Evolutionary conservation across 805 yeast species (phyloP), one percentile per base, ranked within the genome.

Genomic region (Kodamaea sagamina): DNA sequence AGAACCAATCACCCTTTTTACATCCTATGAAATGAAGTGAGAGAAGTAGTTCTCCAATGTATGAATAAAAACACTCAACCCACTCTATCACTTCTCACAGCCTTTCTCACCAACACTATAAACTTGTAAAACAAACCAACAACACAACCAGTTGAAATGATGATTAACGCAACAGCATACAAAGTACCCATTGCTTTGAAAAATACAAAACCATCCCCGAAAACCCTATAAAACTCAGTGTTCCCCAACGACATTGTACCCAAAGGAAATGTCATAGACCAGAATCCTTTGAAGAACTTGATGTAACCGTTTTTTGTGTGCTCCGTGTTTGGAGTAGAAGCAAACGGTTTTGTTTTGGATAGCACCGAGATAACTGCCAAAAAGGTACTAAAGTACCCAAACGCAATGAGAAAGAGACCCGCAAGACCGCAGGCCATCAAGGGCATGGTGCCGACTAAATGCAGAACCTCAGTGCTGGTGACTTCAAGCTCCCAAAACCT

Each of bases 261-360:
- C 51, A 88, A 55, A 3, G 96, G 97, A 81, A 89, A 89, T 48
- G 96, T 85, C 71, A 86, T 77, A n/a, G 89, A 81, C 96, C 96
- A 86, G 79, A 53, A 60, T 1, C 57, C 54, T 9, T 51, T 48
- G 38, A 47, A 53, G 42, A 58, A 59, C 32, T 32, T 41, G 17
- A 59, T 49, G 26, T 53, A 47, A 12, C 58, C 64, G 19, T 50
- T 39, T 22, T 27, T 32, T 28, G 47, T 42, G 43, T 57, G 60
- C 2, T 39, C 34, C 1, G 47, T 44, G 49, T 64, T 63, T 8
- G 61, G 61, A 17, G 52, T 54, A 21, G 47, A 47, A 7, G 72
- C 59, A 42, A 70, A 67, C 10, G 72, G 72, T 17, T 43, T 45
- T 32, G 62, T 57, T 39, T 71, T 71, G 78, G 78, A 83, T 8